phyloP scores from a whole-genome alignment of 2,329 filamentous ascomycete genomes.

The Cordyceps cateniannulata region DNA sequence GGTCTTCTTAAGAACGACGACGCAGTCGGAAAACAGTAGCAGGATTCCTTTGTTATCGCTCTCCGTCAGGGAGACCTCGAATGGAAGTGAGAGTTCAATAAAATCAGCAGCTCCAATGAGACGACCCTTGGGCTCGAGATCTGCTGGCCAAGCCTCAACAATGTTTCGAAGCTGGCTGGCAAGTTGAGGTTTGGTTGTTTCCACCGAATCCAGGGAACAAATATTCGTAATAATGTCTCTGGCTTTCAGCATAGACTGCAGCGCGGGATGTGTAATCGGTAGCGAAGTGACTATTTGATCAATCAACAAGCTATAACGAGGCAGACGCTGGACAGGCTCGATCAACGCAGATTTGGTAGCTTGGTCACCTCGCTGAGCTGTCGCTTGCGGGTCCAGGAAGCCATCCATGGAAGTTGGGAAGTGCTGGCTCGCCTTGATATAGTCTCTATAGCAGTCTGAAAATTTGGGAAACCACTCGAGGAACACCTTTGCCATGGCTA shows the following conservation, averaged over 20 bases:
- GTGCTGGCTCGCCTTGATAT: slow-evolving; percentile 83
- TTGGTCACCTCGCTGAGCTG: slow-evolving; percentile 62
- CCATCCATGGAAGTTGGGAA: slow-evolving; percentile 75
- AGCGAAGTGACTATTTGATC: slow-evolving; percentile 88
- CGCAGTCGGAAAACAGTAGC: slow-evolving; percentile 74
- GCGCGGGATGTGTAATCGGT: slow-evolving; percentile 77
- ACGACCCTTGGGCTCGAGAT: slow-evolving; percentile 67
- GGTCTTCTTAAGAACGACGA: slow-evolving; percentile 71
- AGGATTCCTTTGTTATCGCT: slow-evolving; percentile 61
- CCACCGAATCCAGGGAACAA: slow-evolving; percentile 77
- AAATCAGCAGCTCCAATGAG: slow-evolving; percentile 78
- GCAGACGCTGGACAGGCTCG: slow-evolving; percentile 89
- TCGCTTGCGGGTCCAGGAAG: slow-evolving; percentile 74
- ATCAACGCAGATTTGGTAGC: slow-evolving; percentile 85
- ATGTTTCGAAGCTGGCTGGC: slow-evolving; percentile 69
- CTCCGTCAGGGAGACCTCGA: slow-evolving; percentile 36
- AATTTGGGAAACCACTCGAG: slow-evolving; percentile 92
- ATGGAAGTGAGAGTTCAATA: slow-evolving; percentile 69
- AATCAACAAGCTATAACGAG: slow-evolving; percentile 91
- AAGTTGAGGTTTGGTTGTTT: slow-evolving; percentile 64
- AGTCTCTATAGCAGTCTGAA: slow-evolving; percentile 83
- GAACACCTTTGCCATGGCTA: slow-evolving; percentile 72
- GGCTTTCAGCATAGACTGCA: slow-evolving; percentile 77
- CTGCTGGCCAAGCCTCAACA: slow-evolving; percentile 68
- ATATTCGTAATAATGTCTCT: slow-evolving; percentile 94